Evolutionary conservation across 768 basidiomycete species (phyloP).

Genomic region (Termitomyces bulborhizus): DNA sequence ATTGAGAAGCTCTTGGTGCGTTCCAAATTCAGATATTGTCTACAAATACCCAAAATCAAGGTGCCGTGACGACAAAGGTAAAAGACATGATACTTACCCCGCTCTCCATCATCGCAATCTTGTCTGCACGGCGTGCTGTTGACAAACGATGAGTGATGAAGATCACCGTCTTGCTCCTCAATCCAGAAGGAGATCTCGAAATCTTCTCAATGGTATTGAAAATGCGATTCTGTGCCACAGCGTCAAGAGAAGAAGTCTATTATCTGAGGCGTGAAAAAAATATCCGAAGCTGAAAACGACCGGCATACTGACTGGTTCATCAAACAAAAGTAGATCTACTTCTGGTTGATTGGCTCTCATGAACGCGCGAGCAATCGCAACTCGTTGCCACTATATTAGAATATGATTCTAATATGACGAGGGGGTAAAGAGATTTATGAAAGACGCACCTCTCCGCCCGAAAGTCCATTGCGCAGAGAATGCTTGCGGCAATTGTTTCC

Average conservation of each 20-base stretch:
- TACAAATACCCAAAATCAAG: conserved; percentile 19
- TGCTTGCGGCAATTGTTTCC: conserved; percentile 25
- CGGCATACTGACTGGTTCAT: conserved; percentile 62
- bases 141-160: conserved; percentile 83
- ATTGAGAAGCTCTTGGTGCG: conserved; percentile 58
- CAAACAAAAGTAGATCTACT: conserved; percentile 76
- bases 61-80: conserved; percentile 10
- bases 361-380: conserved; percentile 83
- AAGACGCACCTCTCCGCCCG: conserved; percentile 72
- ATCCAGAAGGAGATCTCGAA: conserved; percentile 51
- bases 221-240: conserved; percentile 73
- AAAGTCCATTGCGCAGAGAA: conserved; percentile 57
- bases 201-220: conserved; percentile 70
- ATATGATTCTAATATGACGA: background rate
- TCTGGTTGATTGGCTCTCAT: conserved; percentile 74
- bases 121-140: conserved; percentile 78
- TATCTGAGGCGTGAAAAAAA: conserved; percentile 3
- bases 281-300: background rate
- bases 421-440: background rate
- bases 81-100: conserved; percentile 33
- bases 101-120: conserved; percentile 81
- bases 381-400: conserved; percentile 67
- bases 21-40: conserved; percentile 75
- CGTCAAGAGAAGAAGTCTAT: conserved; percentile 76
- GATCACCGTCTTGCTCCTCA: conserved; percentile 63